Evolutionary conservation across 2,329 filamentous ascomycete species (phyloP), one percentile per base, ranked within the genome.

Genomic region (Fusarium pseudocircinatum): DNA sequence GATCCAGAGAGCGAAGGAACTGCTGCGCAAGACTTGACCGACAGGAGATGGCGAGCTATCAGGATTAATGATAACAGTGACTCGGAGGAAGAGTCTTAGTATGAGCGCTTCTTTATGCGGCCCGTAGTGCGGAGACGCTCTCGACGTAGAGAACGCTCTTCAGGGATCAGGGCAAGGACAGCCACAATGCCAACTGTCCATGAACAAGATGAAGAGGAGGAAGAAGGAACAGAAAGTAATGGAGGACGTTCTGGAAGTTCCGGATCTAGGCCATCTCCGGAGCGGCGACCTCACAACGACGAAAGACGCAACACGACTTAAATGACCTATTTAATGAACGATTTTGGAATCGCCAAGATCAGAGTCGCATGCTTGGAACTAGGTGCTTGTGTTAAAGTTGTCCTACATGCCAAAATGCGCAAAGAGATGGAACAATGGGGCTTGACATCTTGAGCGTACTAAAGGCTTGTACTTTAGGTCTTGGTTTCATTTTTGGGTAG

Each of bases 1-100:
- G 95, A 98, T 78, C 92, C 93, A 0, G 95, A 97, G 79, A 92
- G 90, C 60, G 94, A 97, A 78, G 95, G 95, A 6, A 95, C 96
- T 0, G 85, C 98, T 28, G 95, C 97, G 79, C 94, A 97, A 78
- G 96, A 98, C 79, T 84, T 99, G 69, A 93, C 94, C 4, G 92
- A 90, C 66, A 87, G 94, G 68, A 87, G 93, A 73, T 97, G 95
- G 81, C 89, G 94, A 65, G 92, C 94, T 4, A 86, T 97, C 30
- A 82, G 95, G 65, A 90, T 93, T 5, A 93, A 96, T 73, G 93
- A 96, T 52, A 82, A 85, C 44, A 93, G 91, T 72, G 94, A 96
- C 78, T 93, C 91, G 37, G 93, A 95, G 60, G 92, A 94, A 57
- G 86, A 87, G n/a, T 85, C 84, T 52, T 85, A 84, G 74, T 63